These are phyloP conservation scores for Colletotrichum neosansevieriae DNA, from an alignment of 2,329 filamentous ascomycete species.

Conservation along the genomic window DNA sequence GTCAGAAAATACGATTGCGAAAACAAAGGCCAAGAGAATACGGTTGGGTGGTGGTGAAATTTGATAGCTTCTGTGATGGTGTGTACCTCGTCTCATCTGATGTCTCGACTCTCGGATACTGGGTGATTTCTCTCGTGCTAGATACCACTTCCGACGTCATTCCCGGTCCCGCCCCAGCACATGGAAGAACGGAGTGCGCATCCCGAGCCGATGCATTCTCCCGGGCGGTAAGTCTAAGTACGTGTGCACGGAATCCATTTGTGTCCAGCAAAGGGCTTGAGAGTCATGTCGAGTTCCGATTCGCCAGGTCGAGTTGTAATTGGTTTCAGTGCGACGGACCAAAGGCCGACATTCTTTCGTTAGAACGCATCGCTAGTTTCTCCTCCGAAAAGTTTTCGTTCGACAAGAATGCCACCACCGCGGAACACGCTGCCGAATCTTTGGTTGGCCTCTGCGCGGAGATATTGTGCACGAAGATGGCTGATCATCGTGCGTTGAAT, in stretches of 20 bases:
- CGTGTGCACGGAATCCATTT: background rate
- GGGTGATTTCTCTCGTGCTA: background rate
- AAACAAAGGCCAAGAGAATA: background rate
- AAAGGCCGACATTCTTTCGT: background rate
- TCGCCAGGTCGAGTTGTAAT: background rate
- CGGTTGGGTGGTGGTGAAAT: background rate
- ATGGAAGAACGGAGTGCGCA: background rate
- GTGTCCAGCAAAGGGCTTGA: background rate
- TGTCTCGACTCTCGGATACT: slow-evolving; percentile 21
- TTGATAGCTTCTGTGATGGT: background rate
- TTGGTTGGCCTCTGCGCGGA: background rate
- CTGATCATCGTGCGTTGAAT: background rate
- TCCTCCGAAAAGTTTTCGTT: background rate
- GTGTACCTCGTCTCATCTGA: slow-evolving; percentile 36
- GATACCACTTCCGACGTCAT: slow-evolving; percentile 20
- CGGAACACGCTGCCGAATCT: background rate
- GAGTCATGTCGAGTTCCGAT: slow-evolving; percentile 22
- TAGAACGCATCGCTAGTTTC: background rate
- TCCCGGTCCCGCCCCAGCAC: background rate
- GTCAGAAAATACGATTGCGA: background rate
- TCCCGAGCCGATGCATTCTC: background rate
- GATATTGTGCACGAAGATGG: too few relatives aligned
- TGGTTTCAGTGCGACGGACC: slow-evolving; percentile 4
- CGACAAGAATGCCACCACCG: background rate
- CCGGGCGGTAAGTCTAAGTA: background rate